Percentiles rank a stretch among this genome's conserved stretches.
phyloP scores from a whole-genome alignment of 768 basidiomycete genomes.

The Xerocomellus intermedius region DNA sequence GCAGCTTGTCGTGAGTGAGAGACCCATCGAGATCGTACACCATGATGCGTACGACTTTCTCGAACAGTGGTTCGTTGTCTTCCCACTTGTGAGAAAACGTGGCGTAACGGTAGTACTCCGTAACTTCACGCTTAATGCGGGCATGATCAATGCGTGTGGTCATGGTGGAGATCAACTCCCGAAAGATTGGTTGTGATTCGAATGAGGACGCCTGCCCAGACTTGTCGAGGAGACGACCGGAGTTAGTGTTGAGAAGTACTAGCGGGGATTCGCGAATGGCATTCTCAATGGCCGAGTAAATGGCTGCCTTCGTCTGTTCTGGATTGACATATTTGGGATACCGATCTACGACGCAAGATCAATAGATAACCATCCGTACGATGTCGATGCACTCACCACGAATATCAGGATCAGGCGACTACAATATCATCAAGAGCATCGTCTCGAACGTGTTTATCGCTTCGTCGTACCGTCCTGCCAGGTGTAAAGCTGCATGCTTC shows the following conservation, averaged over 20 bases:
- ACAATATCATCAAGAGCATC: conserved; percentile 1
- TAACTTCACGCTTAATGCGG: neutral
- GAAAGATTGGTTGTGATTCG: neutral
- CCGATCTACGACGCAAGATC: neutral
- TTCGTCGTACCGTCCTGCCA: neutral
- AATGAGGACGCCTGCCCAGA: neutral
- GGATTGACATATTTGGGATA: neutral
- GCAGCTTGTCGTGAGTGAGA: neutral
- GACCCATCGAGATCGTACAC: neutral
- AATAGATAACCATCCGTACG: neutral
- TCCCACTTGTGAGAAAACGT: neutral
- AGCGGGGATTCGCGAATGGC: conserved; percentile 2
- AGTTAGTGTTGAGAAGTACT: conserved; percentile 1
- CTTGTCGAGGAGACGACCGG: conserved; percentile 3
- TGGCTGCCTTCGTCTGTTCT: neutral
- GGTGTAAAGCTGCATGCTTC: neutral
- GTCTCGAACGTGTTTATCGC: neutral
- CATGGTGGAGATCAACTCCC: conserved; percentile 3
- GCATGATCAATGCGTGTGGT: neutral
- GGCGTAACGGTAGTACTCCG: neutral
- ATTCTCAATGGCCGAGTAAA: neutral
- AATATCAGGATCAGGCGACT: neutral
- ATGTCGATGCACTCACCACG: neutral
- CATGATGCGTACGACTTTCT: neutral
- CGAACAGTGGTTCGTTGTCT: neutral